Evolutionary conservation across 2,329 filamentous ascomycete species (phyloP).

Genomic region (Volutella citrinella): DNA sequence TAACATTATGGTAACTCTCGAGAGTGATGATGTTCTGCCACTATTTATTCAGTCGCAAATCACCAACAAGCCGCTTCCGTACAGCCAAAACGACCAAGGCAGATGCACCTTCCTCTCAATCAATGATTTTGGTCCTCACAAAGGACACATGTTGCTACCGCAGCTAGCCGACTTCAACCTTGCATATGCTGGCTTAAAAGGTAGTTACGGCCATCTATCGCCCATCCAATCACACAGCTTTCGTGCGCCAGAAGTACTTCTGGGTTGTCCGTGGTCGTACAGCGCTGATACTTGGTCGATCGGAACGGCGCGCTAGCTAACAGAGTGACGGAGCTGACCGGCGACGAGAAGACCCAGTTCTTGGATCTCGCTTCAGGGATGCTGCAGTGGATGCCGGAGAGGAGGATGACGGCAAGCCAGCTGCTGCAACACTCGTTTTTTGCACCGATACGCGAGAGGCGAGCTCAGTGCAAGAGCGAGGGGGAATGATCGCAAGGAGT

Average conservation of each 20-base stretch:
- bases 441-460: background rate
- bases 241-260: constrained; percentile 21
- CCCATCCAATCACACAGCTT: constrained; percentile 19
- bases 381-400: constrained; percentile 8
- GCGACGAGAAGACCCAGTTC: constrained; percentile 20
- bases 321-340: constrained; percentile 15
- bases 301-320: constrained; percentile 6
- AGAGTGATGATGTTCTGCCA: constrained; percentile 11
- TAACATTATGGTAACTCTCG: constrained; percentile 20
- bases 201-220: constrained; percentile 7
- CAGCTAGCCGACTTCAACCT: constrained; percentile 17
- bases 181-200: constrained; percentile 10
- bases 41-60: constrained; percentile 6
- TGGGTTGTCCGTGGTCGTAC: constrained; percentile 16
- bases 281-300: constrained; percentile 7
- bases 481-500: too few species aligned
- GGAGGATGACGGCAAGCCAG: background rate
- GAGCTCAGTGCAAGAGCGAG: background rate
- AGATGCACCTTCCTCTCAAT: constrained; percentile 14
- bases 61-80: constrained; percentile 2
- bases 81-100: constrained; percentile 9
- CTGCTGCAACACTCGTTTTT: background rate
- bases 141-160: constrained; percentile 10
- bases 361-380: constrained; percentile 20
- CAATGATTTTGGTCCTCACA: constrained; percentile 13